A percentile compares a stretch with the other conserved stretches of the same genome.
Evolutionary conservation across 768 basidiomycete species (phyloP).

Genomic region (Dictyophora rubrovolvata): DNA sequence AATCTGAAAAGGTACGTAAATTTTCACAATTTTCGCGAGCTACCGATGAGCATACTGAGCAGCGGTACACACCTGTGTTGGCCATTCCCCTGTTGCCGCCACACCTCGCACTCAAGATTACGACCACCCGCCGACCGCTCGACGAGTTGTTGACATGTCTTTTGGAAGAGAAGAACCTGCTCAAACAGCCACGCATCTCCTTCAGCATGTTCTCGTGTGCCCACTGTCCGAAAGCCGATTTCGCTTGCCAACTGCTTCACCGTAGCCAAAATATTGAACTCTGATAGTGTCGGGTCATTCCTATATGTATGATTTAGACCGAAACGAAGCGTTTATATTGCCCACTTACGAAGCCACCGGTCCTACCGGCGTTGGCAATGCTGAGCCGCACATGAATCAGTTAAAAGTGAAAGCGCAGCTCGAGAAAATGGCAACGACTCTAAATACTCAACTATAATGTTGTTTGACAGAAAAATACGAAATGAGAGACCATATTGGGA

Average conservation of each 20-base stretch:
- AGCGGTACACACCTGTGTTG: slow-evolving; percentile 59
- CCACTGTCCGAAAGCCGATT: slow-evolving; percentile 87
- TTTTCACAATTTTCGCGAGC: too few species aligned
- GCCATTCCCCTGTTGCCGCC: slow-evolving; percentile 83
- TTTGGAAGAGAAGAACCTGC: slow-evolving; percentile 51
- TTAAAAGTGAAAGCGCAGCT: not conserved
- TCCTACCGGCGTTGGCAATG: slow-evolving; percentile 4
- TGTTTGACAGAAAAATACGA: not conserved
- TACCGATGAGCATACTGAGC: too few species aligned
- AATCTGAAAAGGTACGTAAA: slow-evolving; percentile 40
- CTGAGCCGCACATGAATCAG: not conserved
- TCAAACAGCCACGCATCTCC: slow-evolving; percentile 77
- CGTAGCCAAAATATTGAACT: slow-evolving; percentile 52
- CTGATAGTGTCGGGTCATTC: slow-evolving; percentile 37
- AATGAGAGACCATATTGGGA: not conserved
- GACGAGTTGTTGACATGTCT: slow-evolving; percentile 49
- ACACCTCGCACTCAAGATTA: slow-evolving; percentile 83
- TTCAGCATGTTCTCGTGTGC: slow-evolving; percentile 76
- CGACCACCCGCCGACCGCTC: slow-evolving; percentile 24
- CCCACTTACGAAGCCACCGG: slow-evolving; percentile 3
- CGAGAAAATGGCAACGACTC: not conserved
- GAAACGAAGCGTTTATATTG: not conserved
- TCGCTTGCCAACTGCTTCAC: slow-evolving; percentile 68
- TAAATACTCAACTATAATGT: slow-evolving; percentile 2
- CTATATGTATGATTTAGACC: not conserved